Percentiles rank a stretch among this genome's conserved stretches.
These are phyloP conservation scores for Malassezia dermatis DNA, from an alignment of 1,284 basidiomycete genomes.

Conservation along the genomic window DNA sequence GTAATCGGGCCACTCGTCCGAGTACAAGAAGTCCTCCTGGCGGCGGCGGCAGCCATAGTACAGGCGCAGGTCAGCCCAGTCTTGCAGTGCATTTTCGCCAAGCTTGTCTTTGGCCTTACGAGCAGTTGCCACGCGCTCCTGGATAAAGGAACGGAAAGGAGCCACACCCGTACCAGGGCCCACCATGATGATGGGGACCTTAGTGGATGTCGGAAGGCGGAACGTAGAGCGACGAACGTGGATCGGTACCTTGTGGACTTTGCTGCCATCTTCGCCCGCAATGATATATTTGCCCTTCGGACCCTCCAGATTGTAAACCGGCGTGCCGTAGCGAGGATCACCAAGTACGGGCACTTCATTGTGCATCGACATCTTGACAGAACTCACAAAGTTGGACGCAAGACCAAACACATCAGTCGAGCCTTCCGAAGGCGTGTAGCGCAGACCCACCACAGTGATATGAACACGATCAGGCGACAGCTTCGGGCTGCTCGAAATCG, in stretches of 20 bases:
- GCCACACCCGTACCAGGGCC: conserved; percentile 95
- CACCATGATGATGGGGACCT: conserved; percentile 96
- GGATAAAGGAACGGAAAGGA: conserved; percentile 95
- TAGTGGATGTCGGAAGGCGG: conserved; percentile 88
- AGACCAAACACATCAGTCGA: conserved; percentile 31
- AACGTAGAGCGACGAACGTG: conserved; percentile 93
- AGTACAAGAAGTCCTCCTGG: conserved; percentile 82
- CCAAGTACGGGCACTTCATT: conserved; percentile 32
- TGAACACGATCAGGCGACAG: conserved; percentile 77
- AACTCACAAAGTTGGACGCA: conserved; percentile 43
- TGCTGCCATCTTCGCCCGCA: conserved; percentile 49
- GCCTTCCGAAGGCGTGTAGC: conserved; percentile 26
- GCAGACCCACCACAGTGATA: conserved; percentile 74
- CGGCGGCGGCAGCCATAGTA: conserved; percentile 90
- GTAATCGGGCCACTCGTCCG: conserved; percentile 87
- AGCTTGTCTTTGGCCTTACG: conserved; percentile 78
- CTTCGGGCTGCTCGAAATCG: conserved; percentile 94
- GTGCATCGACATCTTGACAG: conserved; percentile 60
- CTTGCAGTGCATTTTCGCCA: conserved; percentile 70
- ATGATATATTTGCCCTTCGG: conserved; percentile 66
- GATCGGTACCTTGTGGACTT: conserved; percentile 68
- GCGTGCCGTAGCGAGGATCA: conserved; percentile 51
- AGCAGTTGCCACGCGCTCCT: conserved; percentile 89
- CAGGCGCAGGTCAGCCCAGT: conserved; percentile 87
- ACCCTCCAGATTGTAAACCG: conserved; percentile 74